These are phyloP conservation scores for Cercophora scortea DNA, from an alignment of 495 filamentous ascomycete genomes.

Conservation along the genomic window DNA sequence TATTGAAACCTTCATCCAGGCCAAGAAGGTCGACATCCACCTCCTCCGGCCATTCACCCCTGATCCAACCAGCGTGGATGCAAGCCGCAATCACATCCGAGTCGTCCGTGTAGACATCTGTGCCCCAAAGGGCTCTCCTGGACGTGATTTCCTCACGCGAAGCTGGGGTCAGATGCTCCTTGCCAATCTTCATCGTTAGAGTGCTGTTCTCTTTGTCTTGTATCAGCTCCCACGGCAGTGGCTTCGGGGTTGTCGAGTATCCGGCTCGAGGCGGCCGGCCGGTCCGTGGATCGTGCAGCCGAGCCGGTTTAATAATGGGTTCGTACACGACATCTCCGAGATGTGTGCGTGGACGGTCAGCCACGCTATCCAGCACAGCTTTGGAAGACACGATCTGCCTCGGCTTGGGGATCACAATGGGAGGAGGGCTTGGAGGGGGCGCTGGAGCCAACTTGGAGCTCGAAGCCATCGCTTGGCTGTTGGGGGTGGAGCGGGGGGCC, in stretches of 20 bases:
- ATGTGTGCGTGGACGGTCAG: slow-evolving; percentile 65
- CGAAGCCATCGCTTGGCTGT: slow-evolving; percentile 19
- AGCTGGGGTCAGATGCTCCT: slow-evolving; percentile 58
- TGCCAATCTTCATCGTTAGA: slow-evolving; percentile 76
- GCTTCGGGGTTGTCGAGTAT: slow-evolving; percentile 63
- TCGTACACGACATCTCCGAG: slow-evolving; percentile 55
- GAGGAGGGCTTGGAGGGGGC: slow-evolving; percentile 32
- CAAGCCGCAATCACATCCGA: slow-evolving; percentile 88
- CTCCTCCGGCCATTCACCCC: slow-evolving; percentile 76
- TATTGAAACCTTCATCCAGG: slow-evolving; percentile 38
- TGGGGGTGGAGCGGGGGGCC: slow-evolving; percentile 16
- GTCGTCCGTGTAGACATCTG: slow-evolving; percentile 91
- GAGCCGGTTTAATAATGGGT: slow-evolving; percentile 48
- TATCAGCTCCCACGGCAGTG: slow-evolving; percentile 61
- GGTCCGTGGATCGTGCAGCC: slow-evolving; percentile 39
- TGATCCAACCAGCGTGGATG: slow-evolving; percentile 87
- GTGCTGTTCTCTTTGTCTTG: slow-evolving; percentile 84
- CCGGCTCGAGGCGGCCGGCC: slow-evolving; percentile 49
- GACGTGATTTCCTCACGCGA: slow-evolving; percentile 75
- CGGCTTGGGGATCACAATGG: slow-evolving; percentile 48
- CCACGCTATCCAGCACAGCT: slow-evolving; percentile 59
- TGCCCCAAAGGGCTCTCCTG: slow-evolving; percentile 78
- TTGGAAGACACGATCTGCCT: slow-evolving; percentile 57
- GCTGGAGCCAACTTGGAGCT: slow-evolving; percentile 25
- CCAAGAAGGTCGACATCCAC: slow-evolving; percentile 60